Percentiles rank a stretch among this genome's conserved stretches.
phyloP scores from a whole-genome alignment of 352 stramenopile species.

The Phytopythium cucurbitacearum region DNA sequence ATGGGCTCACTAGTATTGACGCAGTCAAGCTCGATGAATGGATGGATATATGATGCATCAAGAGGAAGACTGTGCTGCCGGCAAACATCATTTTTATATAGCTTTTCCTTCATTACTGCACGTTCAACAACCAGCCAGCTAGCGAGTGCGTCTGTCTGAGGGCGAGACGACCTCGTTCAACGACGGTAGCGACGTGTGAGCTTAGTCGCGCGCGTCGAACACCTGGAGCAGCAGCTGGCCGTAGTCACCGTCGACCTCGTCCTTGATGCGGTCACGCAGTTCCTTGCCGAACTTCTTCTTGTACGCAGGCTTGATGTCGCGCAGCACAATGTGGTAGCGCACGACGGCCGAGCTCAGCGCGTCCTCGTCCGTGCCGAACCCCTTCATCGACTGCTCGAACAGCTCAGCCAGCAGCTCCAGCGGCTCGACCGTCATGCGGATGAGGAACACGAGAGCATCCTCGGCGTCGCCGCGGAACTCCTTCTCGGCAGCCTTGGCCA shows the following conservation, averaged over 20 bases:
- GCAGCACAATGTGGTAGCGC: slow-evolving; percentile 78
- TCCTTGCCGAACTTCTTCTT: slow-evolving; percentile 81
- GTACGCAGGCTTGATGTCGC: slow-evolving; percentile 79
- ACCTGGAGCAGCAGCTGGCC: slow-evolving; percentile 62
- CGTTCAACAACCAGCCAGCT: no score
- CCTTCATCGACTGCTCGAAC: slow-evolving; percentile 71
- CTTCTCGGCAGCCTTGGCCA: slow-evolving; percentile 57
- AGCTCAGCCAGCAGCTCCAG: slow-evolving; percentile 56
- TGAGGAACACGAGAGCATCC: slow-evolving; percentile 57
- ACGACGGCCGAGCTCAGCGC: slow-evolving; percentile 58
- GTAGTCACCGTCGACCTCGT: slow-evolving; percentile 72
- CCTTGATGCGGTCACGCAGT: slow-evolving; percentile 75
- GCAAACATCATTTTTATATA: no score
- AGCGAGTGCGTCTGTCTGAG: no score
- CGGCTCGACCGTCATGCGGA: slow-evolving; percentile 61
- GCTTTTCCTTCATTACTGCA: no score
- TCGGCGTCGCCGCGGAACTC: slow-evolving; percentile 61
- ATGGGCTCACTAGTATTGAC: no score
- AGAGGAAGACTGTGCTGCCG: no score
- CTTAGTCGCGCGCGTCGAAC: slow-evolving; percentile 34
- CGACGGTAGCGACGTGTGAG: not conserved
- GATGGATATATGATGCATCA: no score
- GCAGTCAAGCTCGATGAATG: no score
- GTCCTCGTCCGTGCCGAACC: slow-evolving; percentile 69
- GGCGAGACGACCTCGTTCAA: no score